A percentile compares a stretch with the other conserved stretches of the same genome.
Evolutionary conservation across 176 grass and related monocot species (phyloP).

Genomic region (Bonia amplexicaulis): DNA sequence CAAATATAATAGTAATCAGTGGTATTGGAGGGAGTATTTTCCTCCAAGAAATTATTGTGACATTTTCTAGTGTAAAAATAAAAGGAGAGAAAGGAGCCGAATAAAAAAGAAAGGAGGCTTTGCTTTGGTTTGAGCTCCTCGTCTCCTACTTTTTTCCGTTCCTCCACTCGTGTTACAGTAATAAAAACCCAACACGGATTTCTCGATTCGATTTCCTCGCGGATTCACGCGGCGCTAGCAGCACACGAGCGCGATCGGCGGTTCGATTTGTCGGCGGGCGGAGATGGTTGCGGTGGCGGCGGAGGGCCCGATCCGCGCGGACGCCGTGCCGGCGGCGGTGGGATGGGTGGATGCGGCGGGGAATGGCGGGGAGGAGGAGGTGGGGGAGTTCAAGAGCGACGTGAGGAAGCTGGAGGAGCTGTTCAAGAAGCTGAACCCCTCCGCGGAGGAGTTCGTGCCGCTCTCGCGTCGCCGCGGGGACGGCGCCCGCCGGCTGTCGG

Average conservation of each 20-base stretch:
- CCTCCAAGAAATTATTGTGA: not conserved
- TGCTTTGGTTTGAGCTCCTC: not conserved
- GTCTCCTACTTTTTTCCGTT: not conserved
- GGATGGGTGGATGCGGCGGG: not conserved
- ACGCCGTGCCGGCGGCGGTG: conserved; percentile 22
- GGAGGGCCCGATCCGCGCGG: conserved; percentile 40
- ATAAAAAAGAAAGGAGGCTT: not conserved
- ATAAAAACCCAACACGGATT: conserved; percentile 4
- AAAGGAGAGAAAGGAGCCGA: not conserved
- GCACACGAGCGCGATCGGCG: conserved; percentile 22
- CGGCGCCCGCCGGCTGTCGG: conserved; percentile 21
- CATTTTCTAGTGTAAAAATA: not conserved
- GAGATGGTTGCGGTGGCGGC: conserved; percentile 52
- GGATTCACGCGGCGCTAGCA: not conserved
- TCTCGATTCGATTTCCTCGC: conserved; percentile 39
- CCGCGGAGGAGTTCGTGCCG: conserved; percentile 83
- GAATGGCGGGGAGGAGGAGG: conserved; percentile 46
- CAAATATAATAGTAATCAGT: no score
- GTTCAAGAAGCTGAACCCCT: conserved; percentile 82
- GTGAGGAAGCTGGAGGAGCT: conserved; percentile 77
- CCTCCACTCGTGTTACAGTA: conserved; percentile 7
- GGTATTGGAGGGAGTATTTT: not conserved
- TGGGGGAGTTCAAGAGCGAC: conserved; percentile 61
- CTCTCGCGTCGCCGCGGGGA: conserved; percentile 35
- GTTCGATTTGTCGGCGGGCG: not conserved